phyloP scores from a whole-genome alignment of 176 grass and related monocot species.

The Phragmites australis region DNA sequence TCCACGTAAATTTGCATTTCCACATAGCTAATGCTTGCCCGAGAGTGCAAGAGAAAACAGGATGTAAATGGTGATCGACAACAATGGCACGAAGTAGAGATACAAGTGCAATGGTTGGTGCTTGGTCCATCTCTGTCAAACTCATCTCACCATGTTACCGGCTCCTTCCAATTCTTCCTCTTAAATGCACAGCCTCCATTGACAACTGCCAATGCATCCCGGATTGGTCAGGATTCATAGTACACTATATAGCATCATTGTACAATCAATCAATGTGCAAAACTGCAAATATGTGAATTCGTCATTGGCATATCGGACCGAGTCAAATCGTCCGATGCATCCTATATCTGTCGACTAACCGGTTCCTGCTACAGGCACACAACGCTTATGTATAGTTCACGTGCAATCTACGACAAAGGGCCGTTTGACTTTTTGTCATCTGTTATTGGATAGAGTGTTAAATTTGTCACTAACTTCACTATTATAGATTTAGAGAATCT shows the following conservation, averaged over 20 bases:
- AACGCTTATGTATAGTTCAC: too few relatives aligned
- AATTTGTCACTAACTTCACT: too few relatives aligned
- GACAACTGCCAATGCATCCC: neutral
- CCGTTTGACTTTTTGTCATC: too few relatives aligned
- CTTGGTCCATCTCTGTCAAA: conserved; percentile 4
- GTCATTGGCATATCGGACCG: neutral
- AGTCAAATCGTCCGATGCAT: neutral
- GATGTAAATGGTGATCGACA: neutral
- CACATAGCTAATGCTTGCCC: too few relatives aligned
- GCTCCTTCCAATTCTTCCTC: neutral
- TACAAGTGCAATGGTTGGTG: neutral
- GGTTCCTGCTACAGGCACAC: too few relatives aligned
- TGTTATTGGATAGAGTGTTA: too few relatives aligned
- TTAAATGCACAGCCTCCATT: neutral
- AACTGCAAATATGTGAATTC: neutral
- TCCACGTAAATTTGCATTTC: too few relatives aligned
- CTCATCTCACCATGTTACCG: neutral
- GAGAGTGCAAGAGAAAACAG: neutral
- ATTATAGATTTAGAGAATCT: too few relatives aligned
- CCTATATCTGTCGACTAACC: too few relatives aligned
- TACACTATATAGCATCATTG: neutral
- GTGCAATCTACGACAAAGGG: too few relatives aligned
- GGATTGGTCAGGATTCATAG: neutral
- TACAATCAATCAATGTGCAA: neutral
- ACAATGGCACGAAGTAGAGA: neutral